These are phyloP conservation scores for Blastobotrys aristatus DNA, from an alignment of 1,139 yeast species.

Conservation along the genomic window DNA sequence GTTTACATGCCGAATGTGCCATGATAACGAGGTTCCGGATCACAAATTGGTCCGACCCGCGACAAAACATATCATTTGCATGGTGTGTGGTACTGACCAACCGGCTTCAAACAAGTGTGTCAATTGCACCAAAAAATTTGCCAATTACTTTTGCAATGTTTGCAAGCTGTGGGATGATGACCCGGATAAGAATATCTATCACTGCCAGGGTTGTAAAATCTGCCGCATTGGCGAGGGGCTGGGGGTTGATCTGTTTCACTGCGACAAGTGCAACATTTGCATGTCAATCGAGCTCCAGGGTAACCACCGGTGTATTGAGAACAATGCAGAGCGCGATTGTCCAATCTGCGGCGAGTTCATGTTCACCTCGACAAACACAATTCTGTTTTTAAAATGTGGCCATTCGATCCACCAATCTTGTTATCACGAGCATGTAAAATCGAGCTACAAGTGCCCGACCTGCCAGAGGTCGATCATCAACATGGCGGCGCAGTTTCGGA, in stretches of 20 bases:
- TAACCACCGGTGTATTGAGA: conserved; percentile 77
- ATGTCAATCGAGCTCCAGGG: conserved; percentile 72
- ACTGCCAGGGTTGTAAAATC: conserved; percentile 88
- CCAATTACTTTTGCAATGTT: conserved; percentile 68
- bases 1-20: conserved; percentile 83
- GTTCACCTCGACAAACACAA: conserved; percentile 79
- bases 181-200: conserved; percentile 74
- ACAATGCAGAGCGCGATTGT: conserved; percentile 86
- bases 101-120: conserved; percentile 64
- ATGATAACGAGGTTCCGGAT: conserved; percentile 49
- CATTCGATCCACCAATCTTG: conserved; percentile 89
- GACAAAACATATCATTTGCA: conserved; percentile 70
- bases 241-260: conserved; percentile 85
- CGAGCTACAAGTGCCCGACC: conserved; percentile 84
- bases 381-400: conserved; percentile 91
- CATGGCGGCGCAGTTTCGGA: conserved; percentile 84
- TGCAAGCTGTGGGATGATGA: conserved; percentile 87
- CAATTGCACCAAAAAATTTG: conserved; percentile 60
- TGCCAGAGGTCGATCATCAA: conserved; percentile 80
- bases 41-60: conserved; percentile 63
- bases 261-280: conserved; percentile 87
- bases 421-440: conserved; percentile 71
- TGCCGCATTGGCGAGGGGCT: conserved; percentile 86
- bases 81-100: conserved; percentile 74
- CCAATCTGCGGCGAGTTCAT: conserved; percentile 90